A percentile compares a stretch with the other conserved stretches of the same genome.
Conservation (phyloP, 116 monocot genomes). For the Trichopus zeylanicus region DNA sequence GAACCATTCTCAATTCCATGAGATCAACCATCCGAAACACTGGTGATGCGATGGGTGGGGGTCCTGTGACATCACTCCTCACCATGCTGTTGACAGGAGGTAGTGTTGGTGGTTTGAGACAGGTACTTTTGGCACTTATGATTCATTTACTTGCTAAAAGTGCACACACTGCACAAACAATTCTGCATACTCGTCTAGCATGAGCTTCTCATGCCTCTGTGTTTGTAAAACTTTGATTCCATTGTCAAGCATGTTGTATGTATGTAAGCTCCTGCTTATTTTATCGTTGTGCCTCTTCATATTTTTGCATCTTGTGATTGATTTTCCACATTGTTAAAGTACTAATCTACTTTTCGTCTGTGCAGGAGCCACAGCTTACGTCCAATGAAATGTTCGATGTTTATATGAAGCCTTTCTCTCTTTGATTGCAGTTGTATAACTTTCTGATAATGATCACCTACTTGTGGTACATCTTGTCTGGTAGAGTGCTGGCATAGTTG, state of each 20-base stretch:
- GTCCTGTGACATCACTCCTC: conserved; percentile 49
- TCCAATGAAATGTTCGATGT: conserved; percentile 63
- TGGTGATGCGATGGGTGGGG: conserved; percentile 35
- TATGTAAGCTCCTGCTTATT: no score
- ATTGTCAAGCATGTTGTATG: no score
- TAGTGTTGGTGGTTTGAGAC: conserved; percentile 44
- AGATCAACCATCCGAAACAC: conserved; percentile 58
- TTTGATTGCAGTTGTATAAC: conserved; percentile 21
- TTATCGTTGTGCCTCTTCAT: no score
- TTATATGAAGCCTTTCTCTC: conserved; percentile 74
- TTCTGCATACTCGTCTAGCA: no score
- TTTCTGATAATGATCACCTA: not conserved
- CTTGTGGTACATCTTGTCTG: not conserved
- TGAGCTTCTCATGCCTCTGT: not conserved
- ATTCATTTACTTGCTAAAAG: not conserved
- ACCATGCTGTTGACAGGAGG: conserved; percentile 79
- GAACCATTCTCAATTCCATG: conserved; percentile 86
- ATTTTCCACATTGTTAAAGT: no score
- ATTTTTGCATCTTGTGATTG: no score
- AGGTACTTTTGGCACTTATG: conserved; percentile 33
- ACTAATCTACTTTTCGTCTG: not conserved
- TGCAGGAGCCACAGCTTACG: conserved; percentile 91
- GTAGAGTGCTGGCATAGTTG: not conserved
- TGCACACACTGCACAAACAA: no score
- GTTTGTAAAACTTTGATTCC: not conserved